Evolutionary conservation across 2,329 filamentous ascomycete genomes (phyloP).

Genomic region (Immersiporthe knoxdaviesiana): DNA sequence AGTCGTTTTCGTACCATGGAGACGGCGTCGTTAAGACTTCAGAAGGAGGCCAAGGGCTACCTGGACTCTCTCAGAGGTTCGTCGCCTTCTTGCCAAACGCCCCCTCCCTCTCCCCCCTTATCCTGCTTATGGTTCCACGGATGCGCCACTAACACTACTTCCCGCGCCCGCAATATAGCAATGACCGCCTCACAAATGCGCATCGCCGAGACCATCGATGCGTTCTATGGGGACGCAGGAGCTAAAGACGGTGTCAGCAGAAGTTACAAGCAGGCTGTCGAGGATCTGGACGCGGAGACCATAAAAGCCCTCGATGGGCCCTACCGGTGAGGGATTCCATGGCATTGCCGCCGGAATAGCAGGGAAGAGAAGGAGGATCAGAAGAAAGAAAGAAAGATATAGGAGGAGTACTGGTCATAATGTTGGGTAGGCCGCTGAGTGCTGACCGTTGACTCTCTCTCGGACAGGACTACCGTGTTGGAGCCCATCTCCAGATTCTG

Average conservation of each 20-base stretch:
- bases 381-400: too few species aligned
- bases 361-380: not conserved
- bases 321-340: constrained; percentile 64
- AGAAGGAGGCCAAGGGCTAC: constrained; percentile 98
- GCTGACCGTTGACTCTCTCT: constrained; percentile 33
- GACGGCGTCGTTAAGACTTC: constrained; percentile 84
- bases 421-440: not conserved
- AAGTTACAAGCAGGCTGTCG: constrained; percentile 97
- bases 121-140: not conserved
- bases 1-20: constrained; percentile 98
- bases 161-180: constrained; percentile 61
- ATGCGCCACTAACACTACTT: not conserved
- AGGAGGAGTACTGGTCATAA: too few species aligned
- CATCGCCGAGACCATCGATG: constrained; percentile 98
- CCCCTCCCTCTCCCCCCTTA: too few species aligned
- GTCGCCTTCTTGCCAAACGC: constrained; percentile 31
- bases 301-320: constrained; percentile 98
- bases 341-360: not conserved
- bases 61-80: constrained; percentile 89
- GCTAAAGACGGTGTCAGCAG: constrained; percentile 93
- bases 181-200: constrained; percentile 99
- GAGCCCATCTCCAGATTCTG: constrained; percentile 96
- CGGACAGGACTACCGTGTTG: constrained; percentile 79
- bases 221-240: constrained; percentile 96
- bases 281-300: constrained; percentile 95